Base-by-base conservation (phyloP, 257 asterid species). In the Vinca minor region DNA sequence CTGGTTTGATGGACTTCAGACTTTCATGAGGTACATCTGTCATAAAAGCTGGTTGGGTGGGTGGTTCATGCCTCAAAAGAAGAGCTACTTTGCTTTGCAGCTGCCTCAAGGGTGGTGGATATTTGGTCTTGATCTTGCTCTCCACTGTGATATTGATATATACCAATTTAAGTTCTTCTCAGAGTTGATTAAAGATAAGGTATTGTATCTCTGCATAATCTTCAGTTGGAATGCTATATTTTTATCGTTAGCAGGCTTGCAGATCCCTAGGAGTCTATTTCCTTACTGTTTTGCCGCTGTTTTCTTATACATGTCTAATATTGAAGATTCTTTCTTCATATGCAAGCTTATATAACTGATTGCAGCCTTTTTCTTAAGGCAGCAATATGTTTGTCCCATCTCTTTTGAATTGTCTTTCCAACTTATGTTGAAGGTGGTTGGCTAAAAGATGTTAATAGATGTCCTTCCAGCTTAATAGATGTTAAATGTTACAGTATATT, bases 1-100 rank as follows among this genome's bases (percentile, higher is more conserved):
- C 82, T 93, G 99, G 99, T 93, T 93, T 80, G 99, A 93, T 70
- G 99, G 99, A 66, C 97, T 93, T 70, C 99, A 93, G 81, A 89
- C 99, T 17, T 93, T 84, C 73, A 93, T 93, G 98, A 85, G 97
- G 73, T 93, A 84, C 68, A 87, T 93, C 55, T 93, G 97, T 82
- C 98, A 93, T 78, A 87, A 85, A 80, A 93, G 97, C 75, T 93
- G 99, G 99, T 73, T 93, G 76, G 97, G 97, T 36, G 99, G 99
- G 53, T 93, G 99, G 99, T 84, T 93, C 77, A 89, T 93, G 99
- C 99, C 99, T 69, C 97, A 93, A 82, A 89, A 79, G 88, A 89
- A 81, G 72, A 93, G 99, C 75, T 93, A 93, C 78, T 93, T 93
- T 55, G 99, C 99, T 62, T 85, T 93, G 76, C 96, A 93, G 82